phyloP scores from a whole-genome alignment of 2,329 filamentous ascomycete species.

The Calonectria hongkongensis region DNA sequence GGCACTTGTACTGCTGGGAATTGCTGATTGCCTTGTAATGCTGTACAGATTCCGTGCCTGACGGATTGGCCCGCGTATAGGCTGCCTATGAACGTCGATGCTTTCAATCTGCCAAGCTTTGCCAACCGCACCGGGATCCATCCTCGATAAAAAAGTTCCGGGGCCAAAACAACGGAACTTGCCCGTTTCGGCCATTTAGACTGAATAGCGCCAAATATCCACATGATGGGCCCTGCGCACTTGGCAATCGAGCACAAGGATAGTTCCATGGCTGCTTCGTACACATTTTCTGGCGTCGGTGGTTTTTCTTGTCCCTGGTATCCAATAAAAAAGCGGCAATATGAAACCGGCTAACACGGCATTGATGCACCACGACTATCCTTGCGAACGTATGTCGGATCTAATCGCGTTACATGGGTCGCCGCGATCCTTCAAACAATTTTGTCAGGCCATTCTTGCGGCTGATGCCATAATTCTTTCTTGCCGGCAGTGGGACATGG shows the following conservation, averaged over 20 bases:
- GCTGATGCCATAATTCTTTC: neutral
- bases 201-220: neutral
- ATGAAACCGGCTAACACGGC: conserved; percentile 23
- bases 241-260: neutral
- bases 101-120: too few relatives aligned
- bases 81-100: neutral
- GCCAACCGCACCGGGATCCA: too few relatives aligned
- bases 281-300: neutral
- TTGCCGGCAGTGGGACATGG: neutral
- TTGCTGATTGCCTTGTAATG: too few relatives aligned
- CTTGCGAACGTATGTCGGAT: neutral
- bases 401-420: conserved; percentile 5
- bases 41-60: too few relatives aligned
- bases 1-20: too few relatives aligned
- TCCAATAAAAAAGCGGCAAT: neutral
- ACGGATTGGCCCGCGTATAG: too few relatives aligned
- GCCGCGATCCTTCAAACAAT: neutral
- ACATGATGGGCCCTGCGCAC: neutral
- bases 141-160: too few relatives aligned
- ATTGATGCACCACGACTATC: neutral
- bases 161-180: neutral
- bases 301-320: neutral
- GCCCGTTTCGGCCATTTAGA: neutral
- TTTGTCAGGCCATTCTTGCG: conserved; percentile 4
- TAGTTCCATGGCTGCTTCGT: neutral